These are phyloP conservation scores for Fistulifera solaris DNA, from an alignment of 108 stramenopile genomes.

Conservation along the genomic window DNA sequence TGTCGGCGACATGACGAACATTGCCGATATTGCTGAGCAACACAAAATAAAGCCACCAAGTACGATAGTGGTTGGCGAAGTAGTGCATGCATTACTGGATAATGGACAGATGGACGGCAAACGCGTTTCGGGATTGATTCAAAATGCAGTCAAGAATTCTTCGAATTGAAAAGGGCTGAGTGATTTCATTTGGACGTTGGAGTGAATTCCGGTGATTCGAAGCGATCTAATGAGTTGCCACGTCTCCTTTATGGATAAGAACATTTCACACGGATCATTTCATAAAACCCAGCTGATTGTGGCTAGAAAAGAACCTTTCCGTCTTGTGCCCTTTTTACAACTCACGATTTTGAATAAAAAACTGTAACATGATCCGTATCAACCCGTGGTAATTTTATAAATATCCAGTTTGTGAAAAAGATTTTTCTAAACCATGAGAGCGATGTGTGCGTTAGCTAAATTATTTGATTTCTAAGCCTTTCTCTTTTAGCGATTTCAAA, in stretches of 20 bases:
- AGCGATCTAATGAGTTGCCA: neutral
- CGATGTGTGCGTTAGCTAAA: neutral
- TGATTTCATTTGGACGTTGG: neutral
- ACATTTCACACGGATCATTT: too few species aligned
- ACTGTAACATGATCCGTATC: too few species aligned
- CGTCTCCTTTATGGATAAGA: too few species aligned
- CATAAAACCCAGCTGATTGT: too few species aligned
- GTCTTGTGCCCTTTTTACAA: too few species aligned
- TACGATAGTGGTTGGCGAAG: conserved; percentile 81
- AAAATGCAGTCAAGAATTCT: conserved; percentile 9
- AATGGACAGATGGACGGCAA: conserved; percentile 25
- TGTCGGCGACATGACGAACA: conserved; percentile 63
- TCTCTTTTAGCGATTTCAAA: conserved; percentile 75
- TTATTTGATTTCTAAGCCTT: conserved; percentile 55
- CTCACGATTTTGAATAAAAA: too few species aligned
- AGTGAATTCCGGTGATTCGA: neutral
- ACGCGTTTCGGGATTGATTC: conserved; percentile 15
- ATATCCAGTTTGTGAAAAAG: too few species aligned
- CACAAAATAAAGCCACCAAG: conserved; percentile 68
- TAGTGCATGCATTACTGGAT: conserved; percentile 64
- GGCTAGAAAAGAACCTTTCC: too few species aligned
- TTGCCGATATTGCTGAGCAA: conserved; percentile 69
- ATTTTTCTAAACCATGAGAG: neutral
- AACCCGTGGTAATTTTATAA: too few species aligned
- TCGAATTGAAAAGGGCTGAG: neutral